These are phyloP conservation scores for Pseudozyma thailandica DNA, from an alignment of 1,284 basidiomycete species.

Conservation along the genomic window DNA sequence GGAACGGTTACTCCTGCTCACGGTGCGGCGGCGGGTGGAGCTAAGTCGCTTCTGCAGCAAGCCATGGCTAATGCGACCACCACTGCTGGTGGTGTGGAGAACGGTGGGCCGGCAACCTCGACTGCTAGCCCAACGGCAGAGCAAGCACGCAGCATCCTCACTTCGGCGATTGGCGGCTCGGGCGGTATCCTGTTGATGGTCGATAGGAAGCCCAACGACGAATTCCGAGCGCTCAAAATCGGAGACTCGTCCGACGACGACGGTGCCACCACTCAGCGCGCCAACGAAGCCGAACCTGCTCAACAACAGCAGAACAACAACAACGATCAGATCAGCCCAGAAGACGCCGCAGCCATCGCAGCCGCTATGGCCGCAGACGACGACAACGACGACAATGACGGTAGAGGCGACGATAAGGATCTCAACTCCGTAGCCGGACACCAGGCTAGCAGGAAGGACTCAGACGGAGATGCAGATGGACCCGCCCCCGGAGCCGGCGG, in stretches of 20 bases:
- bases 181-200: constrained; percentile 65
- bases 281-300: background rate
- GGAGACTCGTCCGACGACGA: constrained; percentile 26
- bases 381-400: constrained; percentile 60
- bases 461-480: constrained; percentile 17
- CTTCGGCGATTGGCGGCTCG: constrained; percentile 56
- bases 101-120: constrained; percentile 1
- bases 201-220: constrained; percentile 54
- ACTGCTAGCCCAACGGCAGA: constrained; percentile 27
- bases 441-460: constrained; percentile 12
- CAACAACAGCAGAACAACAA: constrained; percentile 7
- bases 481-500: constrained; percentile 16
- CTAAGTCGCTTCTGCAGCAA: constrained; percentile 35
- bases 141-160: constrained; percentile 51
- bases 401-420: constrained; percentile 50
- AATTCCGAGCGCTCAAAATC: constrained; percentile 53
- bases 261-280: constrained; percentile 4
- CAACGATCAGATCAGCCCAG: constrained; percentile 50
- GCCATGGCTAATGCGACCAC: constrained; percentile 33
- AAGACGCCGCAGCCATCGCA: constrained; percentile 55
- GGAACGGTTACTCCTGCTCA: constrained; percentile 51
- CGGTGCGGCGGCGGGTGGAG: constrained; percentile 6
- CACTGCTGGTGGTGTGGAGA: constrained; percentile 8
- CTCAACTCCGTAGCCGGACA: constrained; percentile 35
- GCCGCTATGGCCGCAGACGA: constrained; percentile 49